Percentiles rank a stretch among this genome's conserved stretches.
These are phyloP conservation scores for Blastocystis sp. DNA, from an alignment of 352 stramenopile genomes.

Conservation along the genomic window DNA sequence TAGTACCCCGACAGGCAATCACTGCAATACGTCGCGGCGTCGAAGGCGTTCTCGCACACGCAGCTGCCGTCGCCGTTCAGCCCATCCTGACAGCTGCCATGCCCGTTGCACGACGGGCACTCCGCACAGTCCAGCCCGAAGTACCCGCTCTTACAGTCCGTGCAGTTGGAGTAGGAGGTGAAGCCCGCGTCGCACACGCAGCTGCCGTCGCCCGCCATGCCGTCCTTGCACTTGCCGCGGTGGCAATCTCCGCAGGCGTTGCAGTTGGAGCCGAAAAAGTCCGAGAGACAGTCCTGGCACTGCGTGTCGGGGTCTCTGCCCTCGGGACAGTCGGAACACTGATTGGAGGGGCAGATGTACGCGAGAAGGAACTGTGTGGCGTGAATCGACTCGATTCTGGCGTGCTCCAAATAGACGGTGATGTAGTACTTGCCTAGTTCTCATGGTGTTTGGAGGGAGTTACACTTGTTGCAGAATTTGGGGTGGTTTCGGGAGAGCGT, in stretches of 20 bases:
- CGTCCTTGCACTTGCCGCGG: constrained; percentile 79
- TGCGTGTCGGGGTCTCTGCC: constrained; percentile 78
- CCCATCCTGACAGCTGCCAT: constrained; percentile 79
- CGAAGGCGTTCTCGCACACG: constrained; percentile 82
- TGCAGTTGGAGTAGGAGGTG: constrained; percentile 77
- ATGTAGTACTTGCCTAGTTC: constrained; percentile 36
- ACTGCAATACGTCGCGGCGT: constrained; percentile 76
- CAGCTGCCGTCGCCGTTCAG: constrained; percentile 76
- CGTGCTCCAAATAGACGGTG: background rate
- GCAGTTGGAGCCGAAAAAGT: constrained; percentile 79
- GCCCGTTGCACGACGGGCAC: constrained; percentile 80
- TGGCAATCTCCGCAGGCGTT: constrained; percentile 80
- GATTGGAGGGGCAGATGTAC: constrained; percentile 26
- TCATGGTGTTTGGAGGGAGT: background rate
- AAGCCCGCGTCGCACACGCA: constrained; percentile 82
- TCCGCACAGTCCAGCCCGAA: constrained; percentile 79
- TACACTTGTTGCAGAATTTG: constrained; percentile 55
- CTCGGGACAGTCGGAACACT: constrained; percentile 75
- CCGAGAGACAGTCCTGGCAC: constrained; percentile 81
- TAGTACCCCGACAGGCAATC: constrained; percentile 26
- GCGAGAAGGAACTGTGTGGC: background rate
- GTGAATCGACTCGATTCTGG: background rate
- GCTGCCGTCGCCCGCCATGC: constrained; percentile 77
- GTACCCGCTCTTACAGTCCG: constrained; percentile 77
- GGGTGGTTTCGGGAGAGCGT: constrained; percentile 48